Percentiles rank a stretch among this genome's conserved stretches.
phyloP scores from a whole-genome alignment of 2,329 filamentous ascomycete genomes.

The Exophiala aquamarina region DNA sequence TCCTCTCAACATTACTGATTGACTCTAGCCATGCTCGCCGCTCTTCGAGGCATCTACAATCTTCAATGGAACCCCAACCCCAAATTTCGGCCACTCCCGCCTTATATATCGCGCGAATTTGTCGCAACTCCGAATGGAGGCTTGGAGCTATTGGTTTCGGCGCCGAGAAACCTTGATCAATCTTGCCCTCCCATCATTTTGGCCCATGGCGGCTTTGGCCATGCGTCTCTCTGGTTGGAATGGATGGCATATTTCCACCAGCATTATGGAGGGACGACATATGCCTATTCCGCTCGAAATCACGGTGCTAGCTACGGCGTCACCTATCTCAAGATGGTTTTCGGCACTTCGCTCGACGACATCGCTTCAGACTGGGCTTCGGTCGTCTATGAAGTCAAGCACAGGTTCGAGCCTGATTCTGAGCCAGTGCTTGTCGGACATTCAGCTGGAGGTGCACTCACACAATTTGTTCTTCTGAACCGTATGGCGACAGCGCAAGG shows the following conservation, averaged over 20 bases:
- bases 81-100: slow-evolving; percentile 33
- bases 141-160: slow-evolving; percentile 47
- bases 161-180: slow-evolving; percentile 31
- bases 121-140: slow-evolving; percentile 43
- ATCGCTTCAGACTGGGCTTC: slow-evolving; percentile 48
- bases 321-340: slow-evolving; percentile 50
- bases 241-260: slow-evolving; percentile 53
- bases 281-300: slow-evolving; percentile 54
- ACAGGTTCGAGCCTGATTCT: slow-evolving; percentile 34
- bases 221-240: slow-evolving; percentile 53
- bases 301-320: slow-evolving; percentile 56
- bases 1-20: too few species aligned
- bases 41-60: slow-evolving; percentile 10
- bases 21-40: slow-evolving; percentile 3
- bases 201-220: slow-evolving; percentile 56
- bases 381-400: slow-evolving; percentile 42
- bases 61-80: slow-evolving; percentile 11
- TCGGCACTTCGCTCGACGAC: slow-evolving; percentile 42
- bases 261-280: slow-evolving; percentile 46
- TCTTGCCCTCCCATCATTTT: slow-evolving; percentile 48
- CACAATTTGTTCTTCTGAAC: slow-evolving; percentile 50
- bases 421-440: slow-evolving; percentile 51
- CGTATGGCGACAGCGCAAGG: slow-evolving; percentile 43
- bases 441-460: slow-evolving; percentile 53
- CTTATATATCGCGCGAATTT: slow-evolving; percentile 45